A percentile compares a stretch with the other conserved stretches of the same genome.
phyloP scores from a whole-genome alignment of 768 basidiomycete genomes.

The Hemileccinum impolitum region DNA sequence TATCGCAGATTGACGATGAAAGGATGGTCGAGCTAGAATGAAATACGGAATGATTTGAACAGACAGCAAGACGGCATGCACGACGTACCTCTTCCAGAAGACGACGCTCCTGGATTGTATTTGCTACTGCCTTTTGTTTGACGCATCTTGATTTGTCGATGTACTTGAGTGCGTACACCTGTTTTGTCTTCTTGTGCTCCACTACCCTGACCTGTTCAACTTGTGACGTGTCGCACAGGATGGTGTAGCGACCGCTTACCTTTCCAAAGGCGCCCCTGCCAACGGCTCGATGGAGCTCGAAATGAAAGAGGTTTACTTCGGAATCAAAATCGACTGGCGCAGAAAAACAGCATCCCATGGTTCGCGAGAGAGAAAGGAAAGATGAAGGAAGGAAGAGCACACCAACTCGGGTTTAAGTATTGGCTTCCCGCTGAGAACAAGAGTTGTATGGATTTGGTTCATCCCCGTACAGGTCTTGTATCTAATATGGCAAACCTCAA shows the following conservation, averaged over 20 bases:
- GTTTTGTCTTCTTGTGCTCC: conserved; percentile 90
- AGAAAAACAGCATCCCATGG: conserved; percentile 59
- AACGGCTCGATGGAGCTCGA: conserved; percentile 91
- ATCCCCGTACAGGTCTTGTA: conserved; percentile 20
- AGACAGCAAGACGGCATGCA: not conserved
- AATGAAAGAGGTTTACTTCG: conserved; percentile 90
- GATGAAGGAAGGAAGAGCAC: conserved; percentile 23
- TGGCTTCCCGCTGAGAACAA: conserved; percentile 31
- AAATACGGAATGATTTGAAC: not conserved
- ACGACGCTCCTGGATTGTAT: conserved; percentile 91
- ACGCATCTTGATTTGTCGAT: conserved; percentile 94
- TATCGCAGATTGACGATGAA: conserved; percentile 90
- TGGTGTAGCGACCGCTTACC: conserved; percentile 41
- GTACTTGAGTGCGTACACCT: conserved; percentile 95
- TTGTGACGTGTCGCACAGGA: conserved; percentile 1
- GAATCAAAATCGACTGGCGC: conserved; percentile 83
- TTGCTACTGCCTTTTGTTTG: conserved; percentile 86
- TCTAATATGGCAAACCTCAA: conserved; percentile 15
- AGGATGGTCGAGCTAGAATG: conserved; percentile 74
- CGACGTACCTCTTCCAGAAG: conserved; percentile 81
- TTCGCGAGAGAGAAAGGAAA: conserved; percentile 38
- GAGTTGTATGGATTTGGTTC: conserved; percentile 30
- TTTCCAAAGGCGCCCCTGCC: conserved; percentile 99
- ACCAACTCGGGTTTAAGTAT: conserved; percentile 24
- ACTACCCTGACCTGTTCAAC: conserved; percentile 83